Evolutionary conservation across 2,329 filamentous ascomycete species (phyloP).

Genomic region (Dothiorella sarmentorum): DNA sequence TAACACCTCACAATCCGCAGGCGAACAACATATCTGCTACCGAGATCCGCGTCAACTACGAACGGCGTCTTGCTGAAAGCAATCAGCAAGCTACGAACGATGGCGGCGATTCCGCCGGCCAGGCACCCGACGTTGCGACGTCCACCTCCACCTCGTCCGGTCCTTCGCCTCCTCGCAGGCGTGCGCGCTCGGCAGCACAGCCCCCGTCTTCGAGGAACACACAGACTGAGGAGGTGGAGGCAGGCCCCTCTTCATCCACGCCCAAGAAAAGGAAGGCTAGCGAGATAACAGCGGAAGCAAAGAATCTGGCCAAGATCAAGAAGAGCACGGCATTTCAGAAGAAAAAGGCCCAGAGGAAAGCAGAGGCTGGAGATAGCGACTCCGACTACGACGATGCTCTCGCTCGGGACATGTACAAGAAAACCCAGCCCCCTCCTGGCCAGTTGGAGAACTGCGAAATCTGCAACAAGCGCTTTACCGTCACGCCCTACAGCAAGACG

Average conservation of each 20-base stretch:
- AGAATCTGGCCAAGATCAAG: conserved; percentile 36
- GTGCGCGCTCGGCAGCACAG: too few species aligned
- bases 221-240: conserved; percentile 41
- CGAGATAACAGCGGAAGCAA: conserved; percentile 11
- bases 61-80: conserved; percentile 51
- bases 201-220: too few species aligned
- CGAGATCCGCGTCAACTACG: conserved; percentile 60
- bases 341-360: conserved; percentile 44
- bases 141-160: conserved; percentile 21
- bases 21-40: conserved; percentile 70
- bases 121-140: conserved; percentile 32
- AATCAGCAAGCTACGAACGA: conserved; percentile 37
- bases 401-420: conserved; percentile 53
- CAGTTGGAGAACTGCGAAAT: conserved; percentile 85
- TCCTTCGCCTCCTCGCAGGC: conserved; percentile 15
- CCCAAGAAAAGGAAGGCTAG: conserved; percentile 44
- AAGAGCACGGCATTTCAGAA: conserved; percentile 51
- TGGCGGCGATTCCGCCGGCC: conserved; percentile 32
- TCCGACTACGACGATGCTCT: conserved; percentile 47
- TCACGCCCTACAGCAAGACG: conserved; percentile 81
- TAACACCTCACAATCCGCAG: conserved; percentile 33
- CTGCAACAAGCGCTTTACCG: conserved; percentile 85
- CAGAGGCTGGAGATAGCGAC: conserved; percentile 43
- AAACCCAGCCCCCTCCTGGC: conserved; percentile 63
- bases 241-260: not conserved